Base-by-base conservation (phyloP, 768 basidiomycete genomes). In the Myochromella boudieri region DNA sequence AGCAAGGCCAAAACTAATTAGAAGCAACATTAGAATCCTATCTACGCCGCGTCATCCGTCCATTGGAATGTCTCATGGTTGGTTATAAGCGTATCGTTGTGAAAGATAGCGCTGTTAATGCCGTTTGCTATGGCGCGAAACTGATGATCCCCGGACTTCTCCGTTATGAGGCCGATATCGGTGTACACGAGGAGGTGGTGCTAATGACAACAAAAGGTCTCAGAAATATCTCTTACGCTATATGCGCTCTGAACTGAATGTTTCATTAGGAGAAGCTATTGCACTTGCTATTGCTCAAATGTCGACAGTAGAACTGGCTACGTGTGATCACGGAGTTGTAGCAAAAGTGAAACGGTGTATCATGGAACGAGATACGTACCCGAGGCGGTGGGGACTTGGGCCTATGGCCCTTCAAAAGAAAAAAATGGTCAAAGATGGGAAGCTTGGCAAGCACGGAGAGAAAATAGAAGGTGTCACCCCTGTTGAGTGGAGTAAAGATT, bases 281-380 rank as follows among this genome's bases (percentile, higher is more conserved):
- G 94, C 94, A 17, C 80, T 97, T 32, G 95, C 89, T 47, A 85
- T 95, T 54, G 91, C 95, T 15, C 93, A 95, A 63, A 99, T 99
- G 97, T 91, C 95, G 14, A 97, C 97, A 9, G 95, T 95, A 48
- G 97, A 99, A 66, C 84, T 99, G 40, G 89, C 93, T 7, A 95
- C 95, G 2, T 98, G 95, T 66, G 95, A 97, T 65, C 95, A 99
- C 62, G 97, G 97, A 37, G 92, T 99, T 47, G 95, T 98, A 33
- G 97, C 97, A 27, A 98, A 97, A 72, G 93, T 99, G 62, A 99
- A 99, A 72, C 78, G 97, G 42, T 97, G 95, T 63, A 98, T 99
- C 62, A 99, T 99, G 97, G 97, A 98, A 66, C 86, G 95, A 28
- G 97, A 99, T 67, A 90, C 92, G 15, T 99, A 99, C 67, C 97